Evolutionary conservation across 208 protist genomes (phyloP).

Genomic region (Wallacemonas sp.): DNA sequence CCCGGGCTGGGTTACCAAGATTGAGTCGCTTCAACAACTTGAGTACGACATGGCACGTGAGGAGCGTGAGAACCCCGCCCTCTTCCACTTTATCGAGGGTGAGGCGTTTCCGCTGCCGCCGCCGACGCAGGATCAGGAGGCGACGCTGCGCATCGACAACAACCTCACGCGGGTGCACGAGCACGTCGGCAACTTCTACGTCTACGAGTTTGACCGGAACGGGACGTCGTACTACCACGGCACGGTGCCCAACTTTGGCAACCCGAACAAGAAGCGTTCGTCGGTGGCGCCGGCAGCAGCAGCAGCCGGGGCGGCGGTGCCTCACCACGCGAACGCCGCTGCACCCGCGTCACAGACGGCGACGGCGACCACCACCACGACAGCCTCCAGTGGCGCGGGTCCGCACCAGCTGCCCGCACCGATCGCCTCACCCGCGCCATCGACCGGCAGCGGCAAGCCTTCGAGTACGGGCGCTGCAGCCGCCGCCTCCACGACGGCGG

Average conservation of each 20-base stretch:
- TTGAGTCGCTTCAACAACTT: neutral
- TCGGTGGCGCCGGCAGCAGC: neutral
- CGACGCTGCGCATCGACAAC: slow-evolving; percentile 18
- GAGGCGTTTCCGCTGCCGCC: slow-evolving; percentile 23
- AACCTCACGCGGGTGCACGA: slow-evolving; percentile 51
- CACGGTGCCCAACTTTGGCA: slow-evolving; percentile 83
- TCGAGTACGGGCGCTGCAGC: neutral
- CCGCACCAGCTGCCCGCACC: neutral
- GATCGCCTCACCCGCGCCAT: neutral
- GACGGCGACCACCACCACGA: too few relatives aligned
- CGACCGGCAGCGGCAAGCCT: neutral
- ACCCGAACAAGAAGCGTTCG: slow-evolving; percentile 80
- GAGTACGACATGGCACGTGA: slow-evolving; percentile 18
- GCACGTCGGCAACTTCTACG: slow-evolving; percentile 72
- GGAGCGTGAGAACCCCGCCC: neutral
- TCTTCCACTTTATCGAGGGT: neutral
- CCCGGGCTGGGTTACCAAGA: slow-evolving; percentile 52
- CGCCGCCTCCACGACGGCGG: neutral
- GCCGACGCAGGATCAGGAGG: slow-evolving; percentile 25
- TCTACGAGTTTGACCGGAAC: slow-evolving; percentile 74
- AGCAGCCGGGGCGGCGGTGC: neutral
- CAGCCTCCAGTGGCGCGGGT: neutral
- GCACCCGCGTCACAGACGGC: neutral
- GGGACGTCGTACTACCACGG: slow-evolving; percentile 79
- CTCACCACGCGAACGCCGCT: neutral